Conservation (phyloP, 345 rosid genomes). For the Lenwebbia sp. region DNA sequence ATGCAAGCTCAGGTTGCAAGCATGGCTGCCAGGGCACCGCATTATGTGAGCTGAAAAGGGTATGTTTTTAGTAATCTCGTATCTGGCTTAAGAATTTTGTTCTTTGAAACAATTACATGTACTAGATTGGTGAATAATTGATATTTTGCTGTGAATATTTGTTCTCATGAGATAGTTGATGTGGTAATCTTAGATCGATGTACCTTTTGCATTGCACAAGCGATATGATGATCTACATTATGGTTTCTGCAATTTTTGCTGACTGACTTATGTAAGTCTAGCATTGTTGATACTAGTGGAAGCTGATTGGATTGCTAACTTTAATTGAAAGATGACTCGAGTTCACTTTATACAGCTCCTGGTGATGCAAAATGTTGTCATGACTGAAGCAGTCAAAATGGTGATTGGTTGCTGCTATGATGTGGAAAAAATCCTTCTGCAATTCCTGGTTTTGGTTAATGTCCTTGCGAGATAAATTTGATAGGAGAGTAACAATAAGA, state of each 20-base stretch:
- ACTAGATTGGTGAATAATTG: not conserved
- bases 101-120: not conserved
- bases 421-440: not conserved
- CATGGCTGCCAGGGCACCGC: conserved; percentile 64
- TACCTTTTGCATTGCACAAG: not conserved
- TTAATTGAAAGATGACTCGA: not conserved
- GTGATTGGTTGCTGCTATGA: not conserved
- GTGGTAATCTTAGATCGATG: not conserved
- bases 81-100: not conserved
- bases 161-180: not conserved
- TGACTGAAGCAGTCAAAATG: not conserved
- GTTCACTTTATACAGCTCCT: not conserved
- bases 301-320: not conserved
- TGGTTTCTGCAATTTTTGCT: not conserved
- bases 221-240: not conserved
- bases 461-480: not conserved
- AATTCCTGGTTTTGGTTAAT: not conserved
- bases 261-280: not conserved
- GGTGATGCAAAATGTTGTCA: too few species aligned
- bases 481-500: not conserved
- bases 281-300: not conserved
- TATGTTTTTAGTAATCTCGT: not conserved
- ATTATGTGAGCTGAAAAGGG: conserved; percentile 5
- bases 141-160: not conserved
- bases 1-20: conserved; percentile 87